Conservation (phyloP, 495 filamentous ascomycete genomes). For the Daldinia loculata region DNA sequence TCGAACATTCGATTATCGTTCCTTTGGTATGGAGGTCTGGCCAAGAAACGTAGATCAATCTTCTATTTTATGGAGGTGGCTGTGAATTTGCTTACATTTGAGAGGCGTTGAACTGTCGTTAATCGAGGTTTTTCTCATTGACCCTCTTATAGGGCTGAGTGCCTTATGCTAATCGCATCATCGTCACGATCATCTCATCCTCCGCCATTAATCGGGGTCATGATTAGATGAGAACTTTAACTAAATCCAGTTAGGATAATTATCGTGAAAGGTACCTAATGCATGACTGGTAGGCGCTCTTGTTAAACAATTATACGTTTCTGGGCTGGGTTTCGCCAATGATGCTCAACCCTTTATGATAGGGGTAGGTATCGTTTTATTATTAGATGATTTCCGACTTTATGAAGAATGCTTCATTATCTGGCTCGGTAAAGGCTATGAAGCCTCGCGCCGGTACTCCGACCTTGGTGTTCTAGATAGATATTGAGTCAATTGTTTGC, state of each 20-base stretch:
- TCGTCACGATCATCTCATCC: not conserved
- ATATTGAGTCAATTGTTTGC: slow-evolving; percentile 22
- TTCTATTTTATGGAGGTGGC: slow-evolving; percentile 37
- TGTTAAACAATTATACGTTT: not conserved
- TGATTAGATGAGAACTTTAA: slow-evolving; percentile 6
- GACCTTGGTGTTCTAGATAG: not conserved
- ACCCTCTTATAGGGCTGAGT: slow-evolving; percentile 34
- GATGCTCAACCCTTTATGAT: not conserved
- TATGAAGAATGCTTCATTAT: not conserved
- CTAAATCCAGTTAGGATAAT: not conserved
- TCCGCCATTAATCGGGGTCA: not conserved
- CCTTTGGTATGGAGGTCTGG: slow-evolving; percentile 11
- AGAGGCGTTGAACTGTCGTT: not conserved
- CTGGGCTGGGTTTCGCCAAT: not conserved
- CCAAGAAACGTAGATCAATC: slow-evolving; percentile 34
- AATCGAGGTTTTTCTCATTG: not conserved
- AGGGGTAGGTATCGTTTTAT: not conserved
- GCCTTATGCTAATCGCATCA: slow-evolving; percentile 5
- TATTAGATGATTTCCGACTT: not conserved
- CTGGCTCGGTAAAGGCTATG: not conserved
- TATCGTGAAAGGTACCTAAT: not conserved
- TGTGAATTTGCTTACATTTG: slow-evolving; percentile 16
- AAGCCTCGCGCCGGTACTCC: slow-evolving; percentile 19
- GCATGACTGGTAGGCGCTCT: not conserved
- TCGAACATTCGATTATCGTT: slow-evolving; percentile 25